Conservation (phyloP, 139 green algal species). For the Limnomonas spitsbergensis region DNA sequence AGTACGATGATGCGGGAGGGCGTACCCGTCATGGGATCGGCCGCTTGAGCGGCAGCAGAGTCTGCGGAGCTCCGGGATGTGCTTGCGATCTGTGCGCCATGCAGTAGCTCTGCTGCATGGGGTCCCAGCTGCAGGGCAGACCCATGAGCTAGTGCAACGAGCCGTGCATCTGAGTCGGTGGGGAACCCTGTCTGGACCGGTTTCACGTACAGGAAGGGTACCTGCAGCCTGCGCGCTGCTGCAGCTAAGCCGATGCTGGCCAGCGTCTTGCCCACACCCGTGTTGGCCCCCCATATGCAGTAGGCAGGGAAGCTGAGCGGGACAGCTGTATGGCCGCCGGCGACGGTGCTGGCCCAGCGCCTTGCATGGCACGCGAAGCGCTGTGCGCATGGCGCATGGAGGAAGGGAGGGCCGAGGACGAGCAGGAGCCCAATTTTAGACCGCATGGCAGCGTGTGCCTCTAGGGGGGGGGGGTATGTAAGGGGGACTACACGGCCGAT, state of each 20-base stretch:
- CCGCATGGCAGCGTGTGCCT: no score
- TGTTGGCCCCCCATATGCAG: constrained; percentile 77
- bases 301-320: background rate
- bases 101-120: constrained; percentile 23
- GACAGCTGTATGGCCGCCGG: background rate
- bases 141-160: constrained; percentile 44
- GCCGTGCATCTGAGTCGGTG: constrained; percentile 67
- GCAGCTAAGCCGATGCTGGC: constrained; percentile 72
- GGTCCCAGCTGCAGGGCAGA: background rate
- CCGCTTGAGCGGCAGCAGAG: no score
- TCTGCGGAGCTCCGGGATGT: no score
- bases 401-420: no score
- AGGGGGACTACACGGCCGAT: no score
- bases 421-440: no score
- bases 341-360: no score
- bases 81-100: no score
- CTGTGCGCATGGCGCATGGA: no score
- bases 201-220: constrained; percentile 83
- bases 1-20: constrained; percentile 13
- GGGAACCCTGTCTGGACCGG: constrained; percentile 95
- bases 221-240: constrained; percentile 49
- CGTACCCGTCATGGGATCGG: background rate
- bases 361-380: no score
- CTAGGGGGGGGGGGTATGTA: no score
- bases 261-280: constrained; percentile 92